phyloP scores from a whole-genome alignment of 768 basidiomycete genomes.

The Auriscalpium orientale region DNA sequence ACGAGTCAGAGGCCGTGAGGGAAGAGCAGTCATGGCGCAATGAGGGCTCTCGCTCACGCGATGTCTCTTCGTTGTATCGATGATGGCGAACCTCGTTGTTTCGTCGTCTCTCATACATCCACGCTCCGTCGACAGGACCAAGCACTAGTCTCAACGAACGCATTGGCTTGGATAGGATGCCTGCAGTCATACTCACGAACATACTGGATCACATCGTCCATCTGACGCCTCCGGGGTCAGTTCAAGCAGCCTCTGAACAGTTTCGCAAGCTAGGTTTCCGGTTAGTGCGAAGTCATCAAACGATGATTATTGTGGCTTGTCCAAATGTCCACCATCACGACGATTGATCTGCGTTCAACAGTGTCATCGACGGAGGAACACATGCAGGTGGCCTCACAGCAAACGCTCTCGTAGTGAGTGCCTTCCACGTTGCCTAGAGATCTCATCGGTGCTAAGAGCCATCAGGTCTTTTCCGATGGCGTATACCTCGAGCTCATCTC shows the following conservation, averaged over 20 bases:
- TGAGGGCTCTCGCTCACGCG: no score
- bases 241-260: constrained; percentile 40
- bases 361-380: constrained; percentile 59
- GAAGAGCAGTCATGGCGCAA: no score
- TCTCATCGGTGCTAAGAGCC: background rate
- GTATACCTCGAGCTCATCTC: constrained; percentile 64
- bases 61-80: no score
- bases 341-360: constrained; percentile 17
- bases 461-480: constrained; percentile 46
- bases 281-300: constrained; percentile 31
- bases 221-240: constrained; percentile 56
- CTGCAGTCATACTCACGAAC: constrained; percentile 26
- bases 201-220: constrained; percentile 66
- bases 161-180: background rate
- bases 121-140: no score
- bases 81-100: no score
- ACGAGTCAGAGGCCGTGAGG: no score
- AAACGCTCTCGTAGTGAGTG: constrained; percentile 55
- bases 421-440: background rate
- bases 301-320: no score
- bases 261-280: constrained; percentile 56
- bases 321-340: no score
- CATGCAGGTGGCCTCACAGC: constrained; percentile 57
- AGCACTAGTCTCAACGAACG: no score
- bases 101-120: no score